Conservation (phyloP, 108 stramenopile species). For the Cyclotella cryptica region DNA sequence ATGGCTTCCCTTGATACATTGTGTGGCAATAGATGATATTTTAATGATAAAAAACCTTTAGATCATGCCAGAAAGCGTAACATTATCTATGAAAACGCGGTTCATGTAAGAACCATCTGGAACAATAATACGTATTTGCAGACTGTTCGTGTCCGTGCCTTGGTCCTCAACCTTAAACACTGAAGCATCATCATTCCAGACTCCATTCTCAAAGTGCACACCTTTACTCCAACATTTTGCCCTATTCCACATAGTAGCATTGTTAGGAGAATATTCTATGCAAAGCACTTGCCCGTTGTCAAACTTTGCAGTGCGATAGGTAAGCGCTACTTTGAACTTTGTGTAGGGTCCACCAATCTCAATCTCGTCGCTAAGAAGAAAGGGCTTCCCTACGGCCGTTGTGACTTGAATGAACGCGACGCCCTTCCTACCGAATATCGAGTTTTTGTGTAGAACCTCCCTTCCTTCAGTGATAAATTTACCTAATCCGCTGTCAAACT, state of each 20-base stretch:
- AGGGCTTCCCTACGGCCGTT: background rate
- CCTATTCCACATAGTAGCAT: conserved; percentile 3
- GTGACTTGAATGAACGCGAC: conserved; percentile 7
- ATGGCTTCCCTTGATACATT: too few relatives aligned
- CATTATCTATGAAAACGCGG: background rate
- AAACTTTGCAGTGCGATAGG: background rate
- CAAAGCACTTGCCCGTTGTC: conserved; percentile 8
- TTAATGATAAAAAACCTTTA: background rate
- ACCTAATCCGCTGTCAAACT: conserved; percentile 28
- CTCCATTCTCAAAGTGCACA: conserved; percentile 9
- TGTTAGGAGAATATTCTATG: conserved; percentile 4
- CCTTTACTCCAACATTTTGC: conserved; percentile 20
- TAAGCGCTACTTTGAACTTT: background rate
- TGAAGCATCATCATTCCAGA: conserved; percentile 17
- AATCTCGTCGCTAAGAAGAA: background rate
- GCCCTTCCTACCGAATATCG: conserved; percentile 24
- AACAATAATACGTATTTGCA: background rate
- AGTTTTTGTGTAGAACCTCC: background rate
- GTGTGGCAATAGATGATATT: too few relatives aligned
- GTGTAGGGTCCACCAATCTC: background rate
- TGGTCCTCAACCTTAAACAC: background rate
- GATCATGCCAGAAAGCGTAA: background rate
- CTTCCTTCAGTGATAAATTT: conserved; percentile 14
- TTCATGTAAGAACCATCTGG: background rate
- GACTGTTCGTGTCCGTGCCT: background rate